Evolutionary conservation across 768 basidiomycete species (phyloP), one percentile per base, ranked within the genome.

Genomic region (Lactarius quietus): DNA sequence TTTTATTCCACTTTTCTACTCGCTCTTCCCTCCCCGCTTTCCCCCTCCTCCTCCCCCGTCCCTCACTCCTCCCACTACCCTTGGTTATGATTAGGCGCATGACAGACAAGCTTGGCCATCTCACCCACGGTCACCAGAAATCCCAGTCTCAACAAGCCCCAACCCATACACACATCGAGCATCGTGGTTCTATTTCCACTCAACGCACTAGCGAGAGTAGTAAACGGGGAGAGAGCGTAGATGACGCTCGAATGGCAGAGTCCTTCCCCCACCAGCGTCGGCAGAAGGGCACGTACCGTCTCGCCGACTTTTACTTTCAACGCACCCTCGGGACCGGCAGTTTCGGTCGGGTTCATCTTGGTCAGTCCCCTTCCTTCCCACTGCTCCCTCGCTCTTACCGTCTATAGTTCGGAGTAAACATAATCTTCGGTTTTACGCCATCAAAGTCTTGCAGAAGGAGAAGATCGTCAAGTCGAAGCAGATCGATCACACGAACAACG

Each of bases 401-500:
- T 60, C 23, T 54, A 18, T 73, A 94, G 94, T 93, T 33, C 86
- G 90, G 65, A 95, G 93, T 75, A 91, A 88, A 77, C 93, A 96
- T 74, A 97, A 96, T 74, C 82, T 91, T n/a, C 90, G 95, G 18
- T 95, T 92, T 76, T 98, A 96, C 74, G 95, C 95, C 57, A 86
- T 96, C 81, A 98, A 98, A 75, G 94, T 98, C 9, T 79, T 98
- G 68, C 89, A 84, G 78, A 98, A 98, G 75, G 93, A 95, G 67
- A 90, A 92, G 74, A 90, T 98, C 61, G 92, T 93, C 61, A 85
- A 83, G 70, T 85, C 93, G 76, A 97, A 98, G 78, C 97, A 99
- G 75, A 86, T 98, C 57, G 93, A 98, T 73, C 97, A 99, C 72
- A 98, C 97, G 52, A 97, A 95, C 75, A 95, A 92, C 71, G 97